These are phyloP conservation scores for Neurospora sp. DNA, from an alignment of 495 filamentous ascomycete genomes.

Conservation along the genomic window DNA sequence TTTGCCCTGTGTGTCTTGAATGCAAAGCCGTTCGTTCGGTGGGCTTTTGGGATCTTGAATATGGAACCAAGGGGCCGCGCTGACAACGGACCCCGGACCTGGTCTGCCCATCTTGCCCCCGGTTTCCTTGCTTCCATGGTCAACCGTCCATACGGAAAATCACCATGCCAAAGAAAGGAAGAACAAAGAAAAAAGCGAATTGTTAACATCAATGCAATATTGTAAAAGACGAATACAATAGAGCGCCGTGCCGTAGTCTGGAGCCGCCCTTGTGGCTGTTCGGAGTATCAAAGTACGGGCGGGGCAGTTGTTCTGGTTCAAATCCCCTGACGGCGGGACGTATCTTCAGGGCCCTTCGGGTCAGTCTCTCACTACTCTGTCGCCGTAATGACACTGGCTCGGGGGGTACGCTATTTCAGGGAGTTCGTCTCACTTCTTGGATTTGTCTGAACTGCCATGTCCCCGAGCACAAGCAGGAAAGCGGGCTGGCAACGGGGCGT, in stretches of 20 bases:
- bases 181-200: not conserved
- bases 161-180: not conserved
- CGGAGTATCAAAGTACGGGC: not conserved
- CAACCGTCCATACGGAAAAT: not conserved
- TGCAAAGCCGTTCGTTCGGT: conserved; percentile 3
- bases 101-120: not conserved
- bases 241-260: not conserved
- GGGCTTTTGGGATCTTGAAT: conserved; percentile 2
- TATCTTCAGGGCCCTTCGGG: not conserved
- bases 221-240: not conserved
- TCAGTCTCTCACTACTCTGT: not conserved
- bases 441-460: not conserved
- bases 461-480: not conserved
- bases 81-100: conserved; percentile 12
- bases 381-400: not conserved
- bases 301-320: not conserved
- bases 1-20: conserved; percentile 1
- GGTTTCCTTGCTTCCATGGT: not conserved
- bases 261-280: not conserved
- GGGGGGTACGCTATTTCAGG: not conserved
- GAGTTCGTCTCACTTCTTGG: not conserved
- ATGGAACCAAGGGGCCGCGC: not conserved
- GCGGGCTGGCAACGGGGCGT: not conserved
- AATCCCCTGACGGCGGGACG: not conserved
- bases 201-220: not conserved